These are phyloP conservation scores for Mycena kentingensis DNA, from an alignment of 768 basidiomycete genomes.

Conservation along the genomic window DNA sequence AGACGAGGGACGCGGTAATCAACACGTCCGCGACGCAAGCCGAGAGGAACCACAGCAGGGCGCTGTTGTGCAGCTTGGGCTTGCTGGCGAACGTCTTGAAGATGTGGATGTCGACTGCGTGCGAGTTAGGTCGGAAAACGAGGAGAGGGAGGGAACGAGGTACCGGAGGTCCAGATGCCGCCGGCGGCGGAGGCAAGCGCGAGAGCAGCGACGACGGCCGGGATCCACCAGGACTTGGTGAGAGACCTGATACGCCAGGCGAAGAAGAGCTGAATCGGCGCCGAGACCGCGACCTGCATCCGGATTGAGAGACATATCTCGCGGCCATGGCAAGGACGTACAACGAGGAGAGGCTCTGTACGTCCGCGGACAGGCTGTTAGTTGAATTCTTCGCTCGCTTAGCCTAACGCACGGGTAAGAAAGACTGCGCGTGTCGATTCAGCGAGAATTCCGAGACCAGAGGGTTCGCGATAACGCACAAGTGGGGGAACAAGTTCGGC, in stretches of 20 bases:
- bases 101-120: constrained; percentile 32
- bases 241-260: constrained; percentile 46
- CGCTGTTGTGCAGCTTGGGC: constrained; percentile 46
- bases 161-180: constrained; percentile 41
- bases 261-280: constrained; percentile 50
- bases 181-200: constrained; percentile 38
- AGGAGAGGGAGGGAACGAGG: not conserved
- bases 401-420: constrained; percentile 23
- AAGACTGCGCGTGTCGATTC: constrained; percentile 26
- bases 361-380: not conserved
- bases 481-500: constrained; percentile 19
- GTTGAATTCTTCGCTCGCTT: constrained; percentile 23
- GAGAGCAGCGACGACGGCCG: constrained; percentile 34
- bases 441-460: not conserved
- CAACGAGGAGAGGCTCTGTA: constrained; percentile 37
- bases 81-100: constrained; percentile 42
- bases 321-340: constrained; percentile 19
- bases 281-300: constrained; percentile 43
- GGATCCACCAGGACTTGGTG: constrained; percentile 40
- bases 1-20: constrained; percentile 42
- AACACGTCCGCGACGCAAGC: constrained; percentile 44
- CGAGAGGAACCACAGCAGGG: constrained; percentile 47
- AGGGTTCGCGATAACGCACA: constrained; percentile 10
- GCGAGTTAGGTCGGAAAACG: not conserved
- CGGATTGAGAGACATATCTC: not conserved